Conservation (phyloP, 2,329 filamentous ascomycete species). For the Pseudodiploospora longispora region DNA sequence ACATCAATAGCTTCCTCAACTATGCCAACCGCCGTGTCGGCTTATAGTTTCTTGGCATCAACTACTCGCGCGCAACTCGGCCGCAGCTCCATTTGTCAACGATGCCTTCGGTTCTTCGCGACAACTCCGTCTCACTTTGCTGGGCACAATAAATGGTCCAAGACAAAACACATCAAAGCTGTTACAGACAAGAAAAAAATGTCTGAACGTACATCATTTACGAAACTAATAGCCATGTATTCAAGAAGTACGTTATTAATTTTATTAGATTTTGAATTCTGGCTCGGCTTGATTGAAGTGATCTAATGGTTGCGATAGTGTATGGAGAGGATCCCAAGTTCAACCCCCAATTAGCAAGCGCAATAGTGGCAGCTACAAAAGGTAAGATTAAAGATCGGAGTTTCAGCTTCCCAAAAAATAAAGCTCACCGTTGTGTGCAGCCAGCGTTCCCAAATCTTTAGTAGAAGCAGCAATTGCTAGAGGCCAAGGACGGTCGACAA, state of each 20-base stretch:
- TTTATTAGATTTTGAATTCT: background rate
- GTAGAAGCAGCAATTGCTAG: constrained; percentile 84
- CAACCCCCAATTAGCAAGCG: constrained; percentile 68
- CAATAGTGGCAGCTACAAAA: constrained; percentile 73
- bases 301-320: constrained; percentile 39
- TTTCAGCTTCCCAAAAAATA: background rate
- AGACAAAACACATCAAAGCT: constrained; percentile 92
- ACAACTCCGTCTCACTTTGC: constrained; percentile 40
- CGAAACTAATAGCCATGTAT: constrained; percentile 64
- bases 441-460: constrained; percentile 70
- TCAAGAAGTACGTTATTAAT: constrained; percentile 54
- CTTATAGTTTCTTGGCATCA: too few relatives aligned
- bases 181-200: constrained; percentile 76
- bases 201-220: constrained; percentile 57
- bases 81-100: constrained; percentile 29
- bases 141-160: constrained; percentile 91
- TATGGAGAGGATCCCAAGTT: constrained; percentile 64
- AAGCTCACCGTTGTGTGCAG: constrained; percentile 23
- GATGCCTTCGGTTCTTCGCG: constrained; percentile 41
- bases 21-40: too few relatives aligned
- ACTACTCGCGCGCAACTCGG: too few relatives aligned
- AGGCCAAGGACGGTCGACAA: constrained; percentile 73
- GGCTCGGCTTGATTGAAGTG: background rate
- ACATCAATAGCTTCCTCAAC: too few relatives aligned
- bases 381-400: constrained; percentile 27